Evolutionary conservation across 1,284 basidiomycete species (phyloP).

Genomic region (Irpex rosettiformis): DNA sequence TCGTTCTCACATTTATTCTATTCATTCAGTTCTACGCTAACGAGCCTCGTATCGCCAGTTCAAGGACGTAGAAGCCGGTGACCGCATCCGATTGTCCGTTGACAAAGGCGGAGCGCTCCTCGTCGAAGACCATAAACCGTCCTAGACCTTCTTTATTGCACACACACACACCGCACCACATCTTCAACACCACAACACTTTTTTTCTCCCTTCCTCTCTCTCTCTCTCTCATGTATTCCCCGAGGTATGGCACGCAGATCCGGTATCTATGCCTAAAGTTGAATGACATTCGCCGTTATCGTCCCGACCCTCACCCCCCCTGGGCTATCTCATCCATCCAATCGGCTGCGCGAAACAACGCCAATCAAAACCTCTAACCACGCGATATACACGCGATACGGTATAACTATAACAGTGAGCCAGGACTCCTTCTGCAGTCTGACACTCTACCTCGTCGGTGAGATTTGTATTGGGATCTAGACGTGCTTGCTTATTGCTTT

Average conservation of each 20-base stretch:
- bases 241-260: not conserved
- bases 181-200: not conserved
- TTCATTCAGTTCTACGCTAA: not conserved
- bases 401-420: no score
- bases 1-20: constrained; percentile 23
- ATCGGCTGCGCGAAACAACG: not conserved
- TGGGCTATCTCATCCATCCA: not conserved
- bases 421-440: no score
- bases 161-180: no score
- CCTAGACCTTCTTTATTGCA: not conserved
- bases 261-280: not conserved
- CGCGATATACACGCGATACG: not conserved
- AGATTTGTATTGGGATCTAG: no score
- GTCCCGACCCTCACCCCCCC: no score
- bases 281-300: not conserved
- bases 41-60: constrained; percentile 36
- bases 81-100: constrained; percentile 54
- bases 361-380: not conserved
- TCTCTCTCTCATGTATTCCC: constrained; percentile 6
- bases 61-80: constrained; percentile 59
- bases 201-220: no score
- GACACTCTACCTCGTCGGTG: no score
- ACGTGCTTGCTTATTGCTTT: no score
- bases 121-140: constrained; percentile 16
- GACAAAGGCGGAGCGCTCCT: constrained; percentile 51